Conservation (phyloP, 345 rosid genomes). For the Melastoma malabathricum region DNA sequence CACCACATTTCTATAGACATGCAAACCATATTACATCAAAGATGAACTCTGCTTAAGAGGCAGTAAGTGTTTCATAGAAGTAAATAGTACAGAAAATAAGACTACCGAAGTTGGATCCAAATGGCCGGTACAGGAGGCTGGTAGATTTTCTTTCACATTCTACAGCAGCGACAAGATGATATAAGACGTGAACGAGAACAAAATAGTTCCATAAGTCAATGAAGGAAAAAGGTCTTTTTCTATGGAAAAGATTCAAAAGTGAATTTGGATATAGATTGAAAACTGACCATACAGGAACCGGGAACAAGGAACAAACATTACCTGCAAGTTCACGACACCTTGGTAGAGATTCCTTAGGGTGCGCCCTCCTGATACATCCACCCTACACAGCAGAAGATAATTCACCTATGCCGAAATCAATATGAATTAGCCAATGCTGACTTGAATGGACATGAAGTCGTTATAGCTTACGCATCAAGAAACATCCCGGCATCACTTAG, state of each 20-base stretch:
- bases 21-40: too few relatives aligned
- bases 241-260: too few relatives aligned
- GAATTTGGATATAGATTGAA: too few relatives aligned
- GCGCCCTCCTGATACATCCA: conserved; percentile 73
- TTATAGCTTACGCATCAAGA: conserved; percentile 59
- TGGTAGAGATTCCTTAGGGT: conserved; percentile 47
- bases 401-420: neutral
- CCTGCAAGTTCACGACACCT: conserved; percentile 82
- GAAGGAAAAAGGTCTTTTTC: too few relatives aligned
- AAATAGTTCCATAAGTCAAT: neutral
- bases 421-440: neutral
- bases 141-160: conserved; percentile 57
- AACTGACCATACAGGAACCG: too few relatives aligned
- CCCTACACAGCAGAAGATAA: conserved; percentile 22
- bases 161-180: conserved; percentile 11
- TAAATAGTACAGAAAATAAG: conserved; percentile 6
- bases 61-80: neutral
- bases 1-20: too few relatives aligned
- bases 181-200: neutral
- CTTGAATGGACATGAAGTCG: conserved; percentile 4
- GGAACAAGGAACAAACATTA: conserved; percentile 8
- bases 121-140: conserved; percentile 51
- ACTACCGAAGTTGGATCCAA: conserved; percentile 77
- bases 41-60: too few relatives aligned
- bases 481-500: conserved; percentile 92